Evolutionary conservation across 1,139 yeast species (phyloP).

Genomic region (Scheffersomyces stambukii): DNA sequence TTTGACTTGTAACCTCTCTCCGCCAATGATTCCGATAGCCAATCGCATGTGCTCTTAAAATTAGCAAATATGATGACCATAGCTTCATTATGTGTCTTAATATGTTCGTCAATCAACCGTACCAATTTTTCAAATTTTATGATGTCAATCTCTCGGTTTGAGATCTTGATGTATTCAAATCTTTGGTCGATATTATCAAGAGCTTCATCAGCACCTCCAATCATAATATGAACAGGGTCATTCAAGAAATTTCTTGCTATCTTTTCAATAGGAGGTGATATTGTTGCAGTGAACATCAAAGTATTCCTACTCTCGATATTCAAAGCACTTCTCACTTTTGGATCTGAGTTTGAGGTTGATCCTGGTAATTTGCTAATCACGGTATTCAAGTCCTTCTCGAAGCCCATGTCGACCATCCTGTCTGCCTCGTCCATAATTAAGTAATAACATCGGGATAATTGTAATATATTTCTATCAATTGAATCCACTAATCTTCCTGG

Average conservation of each 20-base stretch:
- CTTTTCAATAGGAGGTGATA: constrained; percentile 69
- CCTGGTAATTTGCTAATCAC: constrained; percentile 50
- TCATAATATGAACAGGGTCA: constrained; percentile 59
- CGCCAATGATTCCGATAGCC: constrained; percentile 47
- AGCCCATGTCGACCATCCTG: constrained; percentile 92
- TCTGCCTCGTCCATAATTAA: constrained; percentile 91
- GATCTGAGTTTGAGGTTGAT: too few relatives aligned
- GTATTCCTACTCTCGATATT: constrained; percentile 38
- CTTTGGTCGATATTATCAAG: constrained; percentile 65
- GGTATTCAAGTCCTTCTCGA: constrained; percentile 70
- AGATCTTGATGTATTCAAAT: constrained; percentile 46
- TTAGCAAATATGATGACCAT: constrained; percentile 75
- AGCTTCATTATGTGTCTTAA: constrained; percentile 1
- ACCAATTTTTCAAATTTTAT: constrained; percentile 22
- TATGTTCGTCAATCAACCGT: constrained; percentile 18
- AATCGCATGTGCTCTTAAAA: constrained; percentile 68
- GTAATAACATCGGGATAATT: constrained; percentile 59
- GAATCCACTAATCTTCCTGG: constrained; percentile 89
- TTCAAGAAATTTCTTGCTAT: constrained; percentile 59
- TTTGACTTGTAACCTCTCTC: constrained; percentile 37
- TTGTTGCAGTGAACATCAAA: constrained; percentile 93
- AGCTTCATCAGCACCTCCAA: constrained; percentile 64
- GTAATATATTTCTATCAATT: constrained; percentile 60
- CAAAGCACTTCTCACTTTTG: too few relatives aligned
- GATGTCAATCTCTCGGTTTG: constrained; percentile 10